phyloP scores from a whole-genome alignment of 2,329 filamentous ascomycete species.

The Fusarium redolens region DNA sequence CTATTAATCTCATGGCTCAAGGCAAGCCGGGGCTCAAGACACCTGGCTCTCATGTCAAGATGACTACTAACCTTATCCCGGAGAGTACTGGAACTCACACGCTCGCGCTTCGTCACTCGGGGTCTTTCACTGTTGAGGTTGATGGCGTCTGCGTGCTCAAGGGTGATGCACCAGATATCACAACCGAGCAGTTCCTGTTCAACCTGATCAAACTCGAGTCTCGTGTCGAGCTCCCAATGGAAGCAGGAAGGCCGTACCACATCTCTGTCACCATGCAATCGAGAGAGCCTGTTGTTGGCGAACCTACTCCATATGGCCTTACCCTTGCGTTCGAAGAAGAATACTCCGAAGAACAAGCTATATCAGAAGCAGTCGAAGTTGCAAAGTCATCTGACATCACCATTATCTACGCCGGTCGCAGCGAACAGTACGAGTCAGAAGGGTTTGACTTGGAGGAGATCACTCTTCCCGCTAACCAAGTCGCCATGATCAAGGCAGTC shows the following conservation, averaged over 20 bases:
- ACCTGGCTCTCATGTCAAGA: rapidly evolving
- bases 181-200: not conserved
- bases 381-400: not conserved
- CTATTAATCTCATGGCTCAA: not conserved
- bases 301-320: not conserved
- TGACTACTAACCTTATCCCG: not conserved
- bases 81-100: not conserved
- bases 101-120: not conserved
- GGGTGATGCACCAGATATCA: not conserved
- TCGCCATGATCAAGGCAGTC: not conserved
- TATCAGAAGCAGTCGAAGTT: not conserved
- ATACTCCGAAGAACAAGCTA: not conserved
- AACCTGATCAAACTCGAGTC: not conserved
- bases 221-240: rapidly evolving
- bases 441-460: not conserved
- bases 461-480: not conserved
- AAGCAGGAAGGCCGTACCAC: not conserved
- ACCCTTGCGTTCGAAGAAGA: not conserved
- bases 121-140: rapidly evolving
- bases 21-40: not conserved
- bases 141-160: rapidly evolving
- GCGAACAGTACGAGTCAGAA: not conserved
- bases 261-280: not conserved
- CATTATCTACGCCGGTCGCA: not conserved
- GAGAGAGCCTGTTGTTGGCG: not conserved